Percentiles rank a stretch among this genome's conserved stretches.
Conservation (phyloP, 2,329 filamentous ascomycete genomes). For the Pleoardoris graminearum region DNA sequence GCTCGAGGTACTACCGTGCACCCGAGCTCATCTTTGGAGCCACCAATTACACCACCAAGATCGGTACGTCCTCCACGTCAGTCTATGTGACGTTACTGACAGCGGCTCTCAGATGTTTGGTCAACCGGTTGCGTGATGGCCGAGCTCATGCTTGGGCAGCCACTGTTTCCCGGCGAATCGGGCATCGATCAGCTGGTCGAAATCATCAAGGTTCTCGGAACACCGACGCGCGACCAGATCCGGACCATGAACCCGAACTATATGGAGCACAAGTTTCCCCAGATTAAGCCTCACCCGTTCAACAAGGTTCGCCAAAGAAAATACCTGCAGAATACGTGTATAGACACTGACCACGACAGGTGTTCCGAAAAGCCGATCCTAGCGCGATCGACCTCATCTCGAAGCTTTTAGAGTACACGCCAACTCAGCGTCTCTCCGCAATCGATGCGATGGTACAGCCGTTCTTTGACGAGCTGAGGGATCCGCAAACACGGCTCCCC, state of each 20-base stretch:
- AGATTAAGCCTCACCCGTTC: conserved; percentile 99
- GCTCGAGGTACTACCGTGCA: conserved; percentile 97
- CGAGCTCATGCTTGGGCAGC: conserved; percentile 97
- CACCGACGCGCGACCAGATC: conserved; percentile 95
- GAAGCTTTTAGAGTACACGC: conserved; percentile 92
- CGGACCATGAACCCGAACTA: conserved; percentile 99
- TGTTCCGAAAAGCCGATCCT: conserved; percentile 93
- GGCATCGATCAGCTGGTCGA: conserved; percentile 98
- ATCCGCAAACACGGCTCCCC: conserved; percentile 86
- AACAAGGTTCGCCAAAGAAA: conserved; percentile 67
- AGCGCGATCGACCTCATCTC: conserved; percentile 96
- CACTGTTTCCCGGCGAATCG: conserved; percentile 95
- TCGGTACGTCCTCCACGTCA: conserved; percentile 67
- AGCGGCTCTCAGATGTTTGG: conserved; percentile 77
- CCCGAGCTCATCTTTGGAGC: conserved; percentile 98
- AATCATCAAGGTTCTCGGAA: conserved; percentile 98
- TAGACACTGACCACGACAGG: conserved; percentile 51
- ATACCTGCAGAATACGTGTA: neutral
- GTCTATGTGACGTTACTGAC: conserved; percentile 24
- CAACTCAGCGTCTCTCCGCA: conserved; percentile 89
- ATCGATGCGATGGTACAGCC: conserved; percentile 97
- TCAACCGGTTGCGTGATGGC: conserved; percentile 99
- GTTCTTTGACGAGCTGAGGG: conserved; percentile 96
- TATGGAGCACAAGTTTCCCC: conserved; percentile 99
- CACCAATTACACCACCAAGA: conserved; percentile 99